Conservation (phyloP, 78 protist species). For the Dictyostelium discoideum region dicty_2.7 NC_007090.3:2884001-2884500, state of each 20-base stretch:
- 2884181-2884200: neutral
- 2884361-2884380: neutral
- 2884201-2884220: neutral
- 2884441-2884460: neutral
- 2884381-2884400: neutral
- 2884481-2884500: conserved; percentile 4
- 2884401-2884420: neutral
- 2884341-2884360: neutral
- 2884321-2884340: neutral
- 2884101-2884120: neutral
- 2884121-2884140: neutral
- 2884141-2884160: neutral
- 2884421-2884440: neutral
- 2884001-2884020: neutral
- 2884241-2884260: neutral
- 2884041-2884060: neutral
- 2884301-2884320: neutral
- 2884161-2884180: neutral
- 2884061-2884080: neutral
- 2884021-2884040: neutral
- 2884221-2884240: neutral
- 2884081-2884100: neutral
- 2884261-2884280: neutral
- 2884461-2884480: neutral
- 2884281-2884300: neutral